These are phyloP conservation scores for Crithidia acanthocephali DNA, from an alignment of 208 protist species.

Conservation along the genomic window DNA sequence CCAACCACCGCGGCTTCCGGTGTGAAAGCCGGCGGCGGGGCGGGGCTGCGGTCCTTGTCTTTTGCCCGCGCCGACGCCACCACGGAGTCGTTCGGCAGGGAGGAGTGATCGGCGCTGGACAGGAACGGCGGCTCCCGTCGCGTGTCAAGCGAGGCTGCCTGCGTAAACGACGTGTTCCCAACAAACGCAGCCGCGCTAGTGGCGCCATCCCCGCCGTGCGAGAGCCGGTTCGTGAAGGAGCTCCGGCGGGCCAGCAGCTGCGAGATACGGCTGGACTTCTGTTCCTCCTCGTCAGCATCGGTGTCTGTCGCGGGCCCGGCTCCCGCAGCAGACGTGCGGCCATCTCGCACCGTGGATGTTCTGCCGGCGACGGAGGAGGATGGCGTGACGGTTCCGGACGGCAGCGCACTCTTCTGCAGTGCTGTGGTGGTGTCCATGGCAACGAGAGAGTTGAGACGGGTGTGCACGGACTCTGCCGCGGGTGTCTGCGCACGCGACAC, in stretches of 20 bases:
- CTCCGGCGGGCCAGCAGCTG: constrained; percentile 17
- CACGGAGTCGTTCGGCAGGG: not conserved
- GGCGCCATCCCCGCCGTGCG: not conserved
- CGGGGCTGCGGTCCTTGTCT: not conserved
- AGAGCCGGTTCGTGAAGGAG: not conserved
- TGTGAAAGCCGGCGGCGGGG: too few species aligned
- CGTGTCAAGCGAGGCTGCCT: not conserved
- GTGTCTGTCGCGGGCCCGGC: not conserved
- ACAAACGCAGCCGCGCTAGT: not conserved
- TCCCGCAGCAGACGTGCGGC: not conserved
- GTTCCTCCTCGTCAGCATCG: not conserved
- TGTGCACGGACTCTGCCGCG: not conserved
- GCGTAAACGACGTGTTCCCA: not conserved
- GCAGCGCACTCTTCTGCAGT: constrained; percentile 3
- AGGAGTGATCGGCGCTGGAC: not conserved
- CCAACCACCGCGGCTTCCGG: too few species aligned
- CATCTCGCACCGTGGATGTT: not conserved
- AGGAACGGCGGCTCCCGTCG: not conserved
- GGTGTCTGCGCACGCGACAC: not conserved
- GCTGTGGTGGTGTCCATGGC: not conserved
- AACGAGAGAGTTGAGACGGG: not conserved
- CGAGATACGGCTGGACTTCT: not conserved
- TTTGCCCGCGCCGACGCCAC: not conserved
- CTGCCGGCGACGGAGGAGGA: not conserved
- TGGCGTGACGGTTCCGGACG: not conserved